Evolutionary conservation across 345 rosid species (phyloP).

Genomic region (Aethionema arabicum): DNA sequence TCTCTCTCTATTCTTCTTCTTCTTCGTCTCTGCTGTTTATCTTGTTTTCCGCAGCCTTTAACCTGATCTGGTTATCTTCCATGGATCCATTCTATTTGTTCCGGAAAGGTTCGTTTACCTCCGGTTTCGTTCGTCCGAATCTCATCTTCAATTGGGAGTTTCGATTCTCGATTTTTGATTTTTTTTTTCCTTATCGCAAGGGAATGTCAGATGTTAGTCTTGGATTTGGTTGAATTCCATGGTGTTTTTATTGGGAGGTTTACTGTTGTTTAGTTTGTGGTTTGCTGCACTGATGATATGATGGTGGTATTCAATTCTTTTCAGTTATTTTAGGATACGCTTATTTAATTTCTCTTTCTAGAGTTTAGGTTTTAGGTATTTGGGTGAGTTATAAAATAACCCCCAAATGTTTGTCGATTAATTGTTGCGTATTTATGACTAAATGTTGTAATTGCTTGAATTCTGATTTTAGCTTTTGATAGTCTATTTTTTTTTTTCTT

Average conservation of each 20-base stretch:
- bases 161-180: not conserved
- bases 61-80: conserved; percentile 31
- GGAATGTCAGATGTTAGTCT: conserved; percentile 13
- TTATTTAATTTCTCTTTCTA: not conserved
- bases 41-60: conserved; percentile 29
- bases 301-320: not conserved
- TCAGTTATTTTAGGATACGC: not conserved
- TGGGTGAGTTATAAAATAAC: conserved; percentile 6
- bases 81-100: conserved; percentile 76
- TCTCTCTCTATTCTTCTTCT: conserved; percentile 1
- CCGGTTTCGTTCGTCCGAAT: conserved; percentile 3
- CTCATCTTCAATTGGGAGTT: not conserved
- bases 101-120: conserved; percentile 56
- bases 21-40: conserved; percentile 5
- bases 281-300: not conserved
- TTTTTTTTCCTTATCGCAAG: not conserved
- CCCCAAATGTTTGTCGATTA: conserved; percentile 7
- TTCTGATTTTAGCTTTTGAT: conserved; percentile 25
- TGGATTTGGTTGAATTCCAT: conserved; percentile 1
- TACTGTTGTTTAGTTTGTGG: not conserved
- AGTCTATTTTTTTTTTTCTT: not conserved
- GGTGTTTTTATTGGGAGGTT: not conserved
- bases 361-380: not conserved
- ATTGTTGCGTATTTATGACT: conserved; percentile 8
- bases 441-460: conserved; percentile 21